Conservation (phyloP, 768 basidiomycete species). For the Suillus lakei region DNA sequence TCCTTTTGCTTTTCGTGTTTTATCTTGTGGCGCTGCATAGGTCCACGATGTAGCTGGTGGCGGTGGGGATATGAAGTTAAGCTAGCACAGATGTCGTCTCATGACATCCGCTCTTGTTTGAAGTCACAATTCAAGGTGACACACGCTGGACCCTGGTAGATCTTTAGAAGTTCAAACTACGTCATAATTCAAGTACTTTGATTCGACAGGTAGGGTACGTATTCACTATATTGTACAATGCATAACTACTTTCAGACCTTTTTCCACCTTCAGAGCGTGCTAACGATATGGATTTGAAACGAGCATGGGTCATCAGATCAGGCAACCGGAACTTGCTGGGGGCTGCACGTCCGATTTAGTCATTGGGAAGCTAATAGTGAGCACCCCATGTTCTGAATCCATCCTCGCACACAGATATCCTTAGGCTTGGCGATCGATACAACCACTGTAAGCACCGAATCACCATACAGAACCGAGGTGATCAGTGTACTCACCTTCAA, state of each 20-base stretch:
- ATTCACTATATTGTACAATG: neutral
- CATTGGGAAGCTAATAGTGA: slow-evolving; percentile 59
- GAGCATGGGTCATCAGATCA: slow-evolving; percentile 16
- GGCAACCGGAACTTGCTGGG: slow-evolving; percentile 49
- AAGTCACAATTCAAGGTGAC: too few species aligned
- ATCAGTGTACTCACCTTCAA: slow-evolving; percentile 28
- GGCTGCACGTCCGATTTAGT: slow-evolving; percentile 43
- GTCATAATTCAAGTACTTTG: too few species aligned
- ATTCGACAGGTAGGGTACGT: too few species aligned
- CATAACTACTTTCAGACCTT: neutral
- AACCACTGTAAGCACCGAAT: neutral
- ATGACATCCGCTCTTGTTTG: too few species aligned
- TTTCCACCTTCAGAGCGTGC: neutral
- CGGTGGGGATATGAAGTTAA: too few species aligned
- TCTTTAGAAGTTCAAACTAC: too few species aligned
- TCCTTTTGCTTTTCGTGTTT: neutral
- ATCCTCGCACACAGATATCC: slow-evolving; percentile 48
- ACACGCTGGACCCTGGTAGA: too few species aligned
- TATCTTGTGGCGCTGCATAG: too few species aligned
- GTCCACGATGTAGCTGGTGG: too few species aligned
- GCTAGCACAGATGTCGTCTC: too few species aligned
- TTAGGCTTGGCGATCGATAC: slow-evolving; percentile 24
- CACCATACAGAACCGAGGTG: neutral
- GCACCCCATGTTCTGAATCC: too few species aligned
- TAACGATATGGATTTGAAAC: neutral